These are phyloP conservation scores for Inga laurina DNA, from an alignment of 306 rosid species.

Conservation along the genomic window DNA sequence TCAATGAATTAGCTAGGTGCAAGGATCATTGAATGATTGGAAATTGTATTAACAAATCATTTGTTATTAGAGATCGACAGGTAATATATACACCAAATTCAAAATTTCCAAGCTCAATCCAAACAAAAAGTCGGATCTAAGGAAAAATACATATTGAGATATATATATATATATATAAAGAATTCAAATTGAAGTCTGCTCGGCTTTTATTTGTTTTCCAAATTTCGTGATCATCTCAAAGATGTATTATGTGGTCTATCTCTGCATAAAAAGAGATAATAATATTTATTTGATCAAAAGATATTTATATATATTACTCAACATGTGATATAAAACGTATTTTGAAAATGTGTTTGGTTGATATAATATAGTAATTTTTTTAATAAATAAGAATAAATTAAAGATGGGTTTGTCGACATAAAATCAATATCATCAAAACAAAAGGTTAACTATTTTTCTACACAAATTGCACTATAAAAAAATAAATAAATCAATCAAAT, in stretches of 20 bases:
- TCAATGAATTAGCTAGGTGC: neutral
- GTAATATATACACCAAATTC: neutral
- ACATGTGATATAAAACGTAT: neutral
- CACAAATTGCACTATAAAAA: no score
- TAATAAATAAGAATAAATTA: neutral
- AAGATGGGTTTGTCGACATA: neutral
- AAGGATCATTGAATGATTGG: neutral
- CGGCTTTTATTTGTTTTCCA: neutral
- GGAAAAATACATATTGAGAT: neutral
- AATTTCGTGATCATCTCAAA: neutral
- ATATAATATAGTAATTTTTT: neutral
- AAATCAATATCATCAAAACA: neutral
- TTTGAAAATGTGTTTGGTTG: neutral
- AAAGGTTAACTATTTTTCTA: neutral
- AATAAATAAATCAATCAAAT: no score
- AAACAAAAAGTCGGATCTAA: neutral
- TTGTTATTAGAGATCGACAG: neutral
- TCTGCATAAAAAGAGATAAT: neutral
- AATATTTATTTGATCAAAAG: neutral
- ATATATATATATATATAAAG: neutral
- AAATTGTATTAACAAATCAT: neutral
- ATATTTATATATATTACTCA: neutral
- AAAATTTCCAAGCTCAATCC: neutral
- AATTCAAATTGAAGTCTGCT: neutral
- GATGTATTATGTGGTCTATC: neutral